Evolutionary conservation across 495 filamentous ascomycete species (phyloP).

Genomic region (Xylaria castorea): DNA sequence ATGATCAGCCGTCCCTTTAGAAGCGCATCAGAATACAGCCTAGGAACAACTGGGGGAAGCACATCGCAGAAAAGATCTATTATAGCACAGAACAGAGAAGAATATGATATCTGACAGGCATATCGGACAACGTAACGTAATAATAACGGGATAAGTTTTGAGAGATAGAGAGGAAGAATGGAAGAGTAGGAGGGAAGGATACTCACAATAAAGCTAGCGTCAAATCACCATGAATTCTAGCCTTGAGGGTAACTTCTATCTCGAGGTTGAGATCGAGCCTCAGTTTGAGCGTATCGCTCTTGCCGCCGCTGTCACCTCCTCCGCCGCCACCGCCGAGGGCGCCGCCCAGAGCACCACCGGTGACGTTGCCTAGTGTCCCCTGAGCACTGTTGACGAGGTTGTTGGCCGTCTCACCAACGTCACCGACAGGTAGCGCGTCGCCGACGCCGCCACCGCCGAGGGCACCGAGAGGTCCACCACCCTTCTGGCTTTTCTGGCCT

Average conservation of each 20-base stretch:
- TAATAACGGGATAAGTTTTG: not conserved
- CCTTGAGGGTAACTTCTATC: constrained; percentile 88
- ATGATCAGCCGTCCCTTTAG: constrained; percentile 16
- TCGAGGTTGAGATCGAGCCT: constrained; percentile 87
- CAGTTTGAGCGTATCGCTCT: constrained; percentile 76
- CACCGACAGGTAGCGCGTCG: constrained; percentile 53
- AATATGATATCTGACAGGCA: not conserved
- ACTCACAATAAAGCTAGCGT: constrained; percentile 84
- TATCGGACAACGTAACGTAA: not conserved
- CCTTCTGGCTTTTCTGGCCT: constrained; percentile 53
- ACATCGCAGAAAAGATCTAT: not conserved
- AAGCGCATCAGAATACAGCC: constrained; percentile 19
- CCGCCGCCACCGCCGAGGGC: constrained; percentile 40
- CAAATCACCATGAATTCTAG: constrained; percentile 89
- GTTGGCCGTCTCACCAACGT: constrained; percentile 70
- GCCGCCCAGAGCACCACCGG: constrained; percentile 50
- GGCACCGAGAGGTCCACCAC: constrained; percentile 61
- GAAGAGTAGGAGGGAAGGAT: not conserved
- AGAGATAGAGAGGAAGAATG: not conserved
- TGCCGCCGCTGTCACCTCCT: constrained; percentile 55
- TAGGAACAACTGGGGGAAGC: not conserved
- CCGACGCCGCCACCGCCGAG: constrained; percentile 45
- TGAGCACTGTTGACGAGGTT: constrained; percentile 64
- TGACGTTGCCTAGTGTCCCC: constrained; percentile 63
- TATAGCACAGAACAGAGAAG: not conserved